These are phyloP conservation scores for Cordyceps farinosa DNA, from an alignment of 2,329 filamentous ascomycete species.

Conservation along the genomic window DNA sequence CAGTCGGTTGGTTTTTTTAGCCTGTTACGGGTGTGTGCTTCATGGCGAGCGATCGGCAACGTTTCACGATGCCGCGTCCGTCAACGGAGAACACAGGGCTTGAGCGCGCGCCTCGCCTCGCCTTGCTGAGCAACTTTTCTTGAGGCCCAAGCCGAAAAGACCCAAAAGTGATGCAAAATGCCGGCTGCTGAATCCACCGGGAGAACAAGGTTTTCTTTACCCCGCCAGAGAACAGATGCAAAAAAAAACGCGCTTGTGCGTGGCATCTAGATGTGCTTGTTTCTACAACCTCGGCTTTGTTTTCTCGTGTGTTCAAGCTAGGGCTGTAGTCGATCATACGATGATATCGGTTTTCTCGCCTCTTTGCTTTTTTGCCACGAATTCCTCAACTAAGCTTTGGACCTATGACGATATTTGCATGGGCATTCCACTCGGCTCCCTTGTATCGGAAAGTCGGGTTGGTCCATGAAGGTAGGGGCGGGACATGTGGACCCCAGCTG, in stretches of 20 bases:
- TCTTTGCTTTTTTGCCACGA: background rate
- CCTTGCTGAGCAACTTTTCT: background rate
- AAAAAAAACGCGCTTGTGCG: too few relatives aligned
- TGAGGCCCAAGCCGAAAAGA: background rate
- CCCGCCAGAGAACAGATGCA: background rate
- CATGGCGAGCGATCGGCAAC: background rate
- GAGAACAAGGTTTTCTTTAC: constrained; percentile 13
- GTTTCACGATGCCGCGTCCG: background rate
- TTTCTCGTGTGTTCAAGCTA: background rate
- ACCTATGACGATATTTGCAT: background rate
- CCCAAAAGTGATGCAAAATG: background rate
- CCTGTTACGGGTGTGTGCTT: background rate
- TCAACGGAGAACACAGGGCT: background rate
- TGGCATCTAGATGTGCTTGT: too few relatives aligned
- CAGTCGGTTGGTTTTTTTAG: background rate
- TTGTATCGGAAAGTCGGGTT: background rate
- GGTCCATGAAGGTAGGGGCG: background rate
- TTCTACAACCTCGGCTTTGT: too few relatives aligned
- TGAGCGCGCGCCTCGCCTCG: background rate
- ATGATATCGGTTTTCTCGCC: background rate
- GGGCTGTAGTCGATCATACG: background rate
- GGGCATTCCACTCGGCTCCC: background rate
- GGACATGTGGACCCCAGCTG: too few relatives aligned
- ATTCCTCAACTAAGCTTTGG: background rate
- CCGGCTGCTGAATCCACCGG: background rate